These are phyloP conservation scores for Debaryomyces sp. DNA, from an alignment of 1,139 yeast species.

Conservation along the genomic window DNA sequence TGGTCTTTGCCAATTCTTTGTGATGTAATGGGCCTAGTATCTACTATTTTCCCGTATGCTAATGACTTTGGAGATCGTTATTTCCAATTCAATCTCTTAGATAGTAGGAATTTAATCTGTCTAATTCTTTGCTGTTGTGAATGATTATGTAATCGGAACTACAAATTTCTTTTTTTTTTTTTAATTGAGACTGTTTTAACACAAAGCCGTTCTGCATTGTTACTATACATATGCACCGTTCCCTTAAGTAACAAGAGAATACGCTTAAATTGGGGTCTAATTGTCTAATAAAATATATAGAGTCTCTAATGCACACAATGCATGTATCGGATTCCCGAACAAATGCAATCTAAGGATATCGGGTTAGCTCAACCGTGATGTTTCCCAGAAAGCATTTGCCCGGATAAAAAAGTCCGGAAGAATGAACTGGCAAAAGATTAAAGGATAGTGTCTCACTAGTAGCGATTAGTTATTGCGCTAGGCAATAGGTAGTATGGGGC, in stretches of 20 bases:
- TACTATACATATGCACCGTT: not conserved
- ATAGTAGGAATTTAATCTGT: not conserved
- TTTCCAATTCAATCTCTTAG: not conserved
- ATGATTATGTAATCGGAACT: not conserved
- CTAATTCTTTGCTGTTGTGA: not conserved
- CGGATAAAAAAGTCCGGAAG: not conserved
- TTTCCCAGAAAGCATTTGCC: not conserved
- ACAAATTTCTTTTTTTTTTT: not conserved
- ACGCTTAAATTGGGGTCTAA: not conserved
- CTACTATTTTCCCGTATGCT: not conserved
- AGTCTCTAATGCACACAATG: not conserved
- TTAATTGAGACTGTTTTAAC: not conserved
- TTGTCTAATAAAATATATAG: not conserved
- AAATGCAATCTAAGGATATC: not conserved
- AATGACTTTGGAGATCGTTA: not conserved
- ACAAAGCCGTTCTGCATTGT: not conserved
- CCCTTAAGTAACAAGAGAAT: not conserved
- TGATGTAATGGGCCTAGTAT: not conserved
- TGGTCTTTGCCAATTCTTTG: not conserved
- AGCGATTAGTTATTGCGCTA: not conserved
- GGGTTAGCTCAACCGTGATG: not conserved
- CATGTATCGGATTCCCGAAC: not conserved
- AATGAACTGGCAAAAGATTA: not conserved
- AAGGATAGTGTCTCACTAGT: not conserved
- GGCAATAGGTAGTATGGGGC: not conserved